These are phyloP conservation scores for Odontarrhena argentea DNA, from an alignment of 345 rosid species.

Conservation along the genomic window DNA sequence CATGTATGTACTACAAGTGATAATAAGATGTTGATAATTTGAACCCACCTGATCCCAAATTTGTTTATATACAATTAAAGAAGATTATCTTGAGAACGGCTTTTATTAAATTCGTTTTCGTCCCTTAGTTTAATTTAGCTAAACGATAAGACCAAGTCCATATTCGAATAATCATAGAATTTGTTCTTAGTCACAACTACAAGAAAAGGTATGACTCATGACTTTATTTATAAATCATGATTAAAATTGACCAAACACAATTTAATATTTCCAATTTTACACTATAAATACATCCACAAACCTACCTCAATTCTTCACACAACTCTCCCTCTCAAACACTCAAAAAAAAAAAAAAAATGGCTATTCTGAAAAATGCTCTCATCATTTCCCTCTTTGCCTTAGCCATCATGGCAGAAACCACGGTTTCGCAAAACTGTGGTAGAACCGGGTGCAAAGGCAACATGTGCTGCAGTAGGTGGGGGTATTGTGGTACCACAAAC, in stretches of 20 bases:
- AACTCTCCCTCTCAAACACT: constrained; percentile 18
- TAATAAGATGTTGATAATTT: not conserved
- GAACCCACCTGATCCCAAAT: not conserved
- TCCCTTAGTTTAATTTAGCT: constrained; percentile 23
- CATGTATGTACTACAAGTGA: no score
- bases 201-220: constrained; percentile 35
- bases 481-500: constrained; percentile 40
- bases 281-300: constrained; percentile 30
- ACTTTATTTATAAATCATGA: constrained; percentile 11
- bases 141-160: constrained; percentile 27
- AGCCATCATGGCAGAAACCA: constrained; percentile 29
- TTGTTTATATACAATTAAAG: not conserved
- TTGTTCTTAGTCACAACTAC: constrained; percentile 19
- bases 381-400: constrained; percentile 26
- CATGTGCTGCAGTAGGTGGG: constrained; percentile 43
- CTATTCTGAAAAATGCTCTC: constrained; percentile 27
- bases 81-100: constrained; percentile 13
- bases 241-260: constrained; percentile 16
- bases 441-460: constrained; percentile 35
- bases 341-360: not conserved
- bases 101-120: constrained; percentile 4
- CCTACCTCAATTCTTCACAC: constrained; percentile 20
- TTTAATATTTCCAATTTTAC: not conserved
- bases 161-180: constrained; percentile 19
- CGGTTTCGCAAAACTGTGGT: constrained; percentile 38